These are phyloP conservation scores for Cladosporium sp. DNA, from an alignment of 2,329 filamentous ascomycete genomes.

Conservation along the genomic window DNA sequence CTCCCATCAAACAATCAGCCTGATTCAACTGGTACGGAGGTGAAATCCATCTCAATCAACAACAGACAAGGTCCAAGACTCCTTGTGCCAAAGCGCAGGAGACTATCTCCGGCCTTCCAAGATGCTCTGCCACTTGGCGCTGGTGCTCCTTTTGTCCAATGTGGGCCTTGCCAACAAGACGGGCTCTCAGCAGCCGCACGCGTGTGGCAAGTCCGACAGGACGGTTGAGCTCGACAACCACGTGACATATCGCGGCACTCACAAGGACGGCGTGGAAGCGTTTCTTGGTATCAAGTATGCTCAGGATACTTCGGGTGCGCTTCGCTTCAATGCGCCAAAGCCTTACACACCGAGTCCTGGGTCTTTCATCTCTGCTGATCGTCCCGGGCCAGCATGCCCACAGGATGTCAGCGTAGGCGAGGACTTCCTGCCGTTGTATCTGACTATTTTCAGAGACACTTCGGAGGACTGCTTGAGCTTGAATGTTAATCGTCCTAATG, in stretches of 20 bases:
- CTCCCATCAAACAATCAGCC: neutral
- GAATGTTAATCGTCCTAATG: slow-evolving; percentile 29
- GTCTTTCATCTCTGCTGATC: slow-evolving; percentile 32
- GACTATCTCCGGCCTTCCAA: neutral
- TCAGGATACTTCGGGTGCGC: slow-evolving; percentile 33
- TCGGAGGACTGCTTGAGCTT: slow-evolving; percentile 37
- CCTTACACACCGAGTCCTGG: slow-evolving; percentile 26
- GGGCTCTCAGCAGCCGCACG: neutral
- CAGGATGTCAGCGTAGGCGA: slow-evolving; percentile 23
- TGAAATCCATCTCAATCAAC: neutral
- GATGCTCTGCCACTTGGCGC: slow-evolving; percentile 8
- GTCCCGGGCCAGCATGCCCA: slow-evolving; percentile 35
- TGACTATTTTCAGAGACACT: slow-evolving; percentile 5
- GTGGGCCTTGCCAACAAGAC: neutral
- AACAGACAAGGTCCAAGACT: neutral
- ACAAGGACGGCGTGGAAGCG: slow-evolving; percentile 32
- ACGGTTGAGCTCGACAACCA: slow-evolving; percentile 11
- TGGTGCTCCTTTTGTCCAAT: neutral
- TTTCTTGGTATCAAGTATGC: slow-evolving; percentile 38
- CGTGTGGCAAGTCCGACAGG: neutral
- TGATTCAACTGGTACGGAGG: neutral
- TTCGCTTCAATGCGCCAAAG: slow-evolving; percentile 36
- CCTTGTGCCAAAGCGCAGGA: neutral
- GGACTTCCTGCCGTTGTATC: slow-evolving; percentile 12
- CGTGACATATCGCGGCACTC: slow-evolving; percentile 32